These are phyloP conservation scores for Beta lomatogona DNA, from an alignment of 179 eudicot species.

Conservation along the genomic window DNA sequence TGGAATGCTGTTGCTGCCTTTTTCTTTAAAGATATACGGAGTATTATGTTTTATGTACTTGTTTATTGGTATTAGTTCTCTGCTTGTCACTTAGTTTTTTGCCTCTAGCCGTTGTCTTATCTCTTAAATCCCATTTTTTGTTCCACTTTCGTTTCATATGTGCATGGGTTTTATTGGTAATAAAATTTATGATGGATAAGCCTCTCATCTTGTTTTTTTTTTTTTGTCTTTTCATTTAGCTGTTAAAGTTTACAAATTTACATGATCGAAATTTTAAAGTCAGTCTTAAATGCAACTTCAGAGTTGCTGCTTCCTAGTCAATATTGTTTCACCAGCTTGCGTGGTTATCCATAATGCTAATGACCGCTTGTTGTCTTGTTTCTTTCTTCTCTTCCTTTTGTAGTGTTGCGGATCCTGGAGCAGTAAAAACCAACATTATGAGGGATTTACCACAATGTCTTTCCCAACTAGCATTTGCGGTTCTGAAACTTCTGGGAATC, in stretches of 20 bases:
- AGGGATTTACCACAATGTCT: conserved; percentile 66
- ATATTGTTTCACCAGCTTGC: not conserved
- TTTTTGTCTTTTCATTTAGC: no score
- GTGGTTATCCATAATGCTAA: conserved; percentile 4
- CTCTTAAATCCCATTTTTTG: not conserved
- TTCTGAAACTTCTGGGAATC: conserved; percentile 59
- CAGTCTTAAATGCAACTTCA: not conserved
- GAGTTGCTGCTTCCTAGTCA: not conserved
- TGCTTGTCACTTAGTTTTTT: not conserved
- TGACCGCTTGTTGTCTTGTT: conserved; percentile 2
- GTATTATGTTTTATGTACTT: not conserved
- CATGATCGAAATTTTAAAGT: no score
- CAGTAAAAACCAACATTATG: conserved; percentile 81
- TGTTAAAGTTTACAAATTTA: not conserved
- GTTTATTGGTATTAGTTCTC: not conserved
- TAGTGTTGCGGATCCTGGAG: conserved; percentile 93
- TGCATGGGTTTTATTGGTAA: not conserved
- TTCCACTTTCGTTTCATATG: not conserved
- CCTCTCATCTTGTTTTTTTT: not conserved
- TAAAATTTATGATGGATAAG: not conserved
- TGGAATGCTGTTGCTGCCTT: not conserved
- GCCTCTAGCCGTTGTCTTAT: not conserved
- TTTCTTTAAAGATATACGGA: not conserved
- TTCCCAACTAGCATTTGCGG: conserved; percentile 48
- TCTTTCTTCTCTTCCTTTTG: conserved; percentile 22